phyloP scores from a whole-genome alignment of 495 filamentous ascomycete species.

The Cercophora newfieldiana region DNA sequence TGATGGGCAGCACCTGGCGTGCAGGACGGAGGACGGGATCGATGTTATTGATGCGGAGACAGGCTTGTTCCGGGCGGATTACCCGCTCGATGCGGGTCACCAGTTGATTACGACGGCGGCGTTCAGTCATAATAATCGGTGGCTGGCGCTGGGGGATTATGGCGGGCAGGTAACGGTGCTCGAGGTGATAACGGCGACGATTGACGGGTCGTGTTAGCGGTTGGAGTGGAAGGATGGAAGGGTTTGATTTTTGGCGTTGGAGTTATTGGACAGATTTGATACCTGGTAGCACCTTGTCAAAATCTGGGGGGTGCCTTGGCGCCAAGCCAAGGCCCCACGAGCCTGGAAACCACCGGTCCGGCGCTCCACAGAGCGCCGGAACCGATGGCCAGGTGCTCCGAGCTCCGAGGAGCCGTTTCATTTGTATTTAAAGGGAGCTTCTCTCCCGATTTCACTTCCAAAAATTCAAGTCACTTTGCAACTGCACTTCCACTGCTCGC shows the following conservation, averaged over 20 bases:
- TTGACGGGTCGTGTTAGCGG: not conserved
- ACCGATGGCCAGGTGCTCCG: no score
- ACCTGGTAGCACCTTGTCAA: no score
- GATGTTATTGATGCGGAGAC: slow-evolving; percentile 31
- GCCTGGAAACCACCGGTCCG: no score
- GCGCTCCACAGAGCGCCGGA: no score
- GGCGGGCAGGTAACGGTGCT: slow-evolving; percentile 10
- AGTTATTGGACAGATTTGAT: not conserved
- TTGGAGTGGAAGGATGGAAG: not conserved
- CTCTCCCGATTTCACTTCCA: no score
- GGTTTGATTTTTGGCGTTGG: not conserved
- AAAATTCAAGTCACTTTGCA: no score
- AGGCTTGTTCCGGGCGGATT: slow-evolving; percentile 27
- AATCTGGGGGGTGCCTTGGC: no score
- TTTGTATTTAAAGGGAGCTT: no score
- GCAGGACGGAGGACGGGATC: slow-evolving; percentile 34
- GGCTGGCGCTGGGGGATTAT: slow-evolving; percentile 21
- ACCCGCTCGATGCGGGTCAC: not conserved
- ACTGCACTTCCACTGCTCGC: no score
- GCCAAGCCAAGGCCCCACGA: no score
- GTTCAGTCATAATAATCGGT: slow-evolving; percentile 13
- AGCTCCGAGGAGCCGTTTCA: no score
- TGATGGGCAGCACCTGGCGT: slow-evolving; percentile 29
- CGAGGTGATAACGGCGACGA: slow-evolving; percentile 16
- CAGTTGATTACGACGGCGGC: slow-evolving; percentile 18